Base-by-base conservation (phyloP, 1,284 basidiomycete genomes). In the Microbotryum scabiosae region DNA sequence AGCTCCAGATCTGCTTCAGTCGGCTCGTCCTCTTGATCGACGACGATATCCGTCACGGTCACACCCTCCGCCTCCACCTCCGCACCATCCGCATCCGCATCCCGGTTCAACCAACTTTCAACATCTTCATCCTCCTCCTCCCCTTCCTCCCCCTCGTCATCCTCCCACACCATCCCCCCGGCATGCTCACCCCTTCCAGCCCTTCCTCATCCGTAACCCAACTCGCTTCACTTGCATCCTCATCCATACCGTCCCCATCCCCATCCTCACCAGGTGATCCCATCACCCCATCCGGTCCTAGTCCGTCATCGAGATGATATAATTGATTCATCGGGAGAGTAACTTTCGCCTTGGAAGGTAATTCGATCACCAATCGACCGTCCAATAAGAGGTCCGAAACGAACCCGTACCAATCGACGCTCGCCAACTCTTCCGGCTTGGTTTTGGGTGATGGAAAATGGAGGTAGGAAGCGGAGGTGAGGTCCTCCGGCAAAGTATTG, bases 331-430 rank as follows among this genome's bases (percentile, higher is more conserved):
- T 50, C 18, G 67, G 67, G 21, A 70, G 56, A 0, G 65, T 61
- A 21, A 73, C 70, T 28, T 59, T 70, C 9, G 71, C 62, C 52
- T 63, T 76, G 69, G 49, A 57, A 61, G 44, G 76, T 73, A 56
- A 78, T 53, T 49, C 68, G 10, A 79, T 71, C 5, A 64, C 66
- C 47, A 76, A 71, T 1, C 49, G 67, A 3, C 78, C 78, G 53
- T 78, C 75, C 43, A 75, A 67, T 16, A 74, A 63, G 10, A 78
- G 69, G 41, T 75, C 72, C 28, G 68, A 69, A 12, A 80, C 78
- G 58, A 75, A 75, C 32, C 78, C 79, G 63, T 73, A 78, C 79
- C 79, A 80, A 52, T 75, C 69, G 49, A 78, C 71, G 12, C 67
- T 52, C 14, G 59, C 48, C 12, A 63, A 57, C 6, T 73, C 68